A percentile compares a stretch with the other conserved stretches of the same genome.
Evolutionary conservation across 208 protist species (phyloP).

Genomic region (Naegleria fowleri): DNA sequence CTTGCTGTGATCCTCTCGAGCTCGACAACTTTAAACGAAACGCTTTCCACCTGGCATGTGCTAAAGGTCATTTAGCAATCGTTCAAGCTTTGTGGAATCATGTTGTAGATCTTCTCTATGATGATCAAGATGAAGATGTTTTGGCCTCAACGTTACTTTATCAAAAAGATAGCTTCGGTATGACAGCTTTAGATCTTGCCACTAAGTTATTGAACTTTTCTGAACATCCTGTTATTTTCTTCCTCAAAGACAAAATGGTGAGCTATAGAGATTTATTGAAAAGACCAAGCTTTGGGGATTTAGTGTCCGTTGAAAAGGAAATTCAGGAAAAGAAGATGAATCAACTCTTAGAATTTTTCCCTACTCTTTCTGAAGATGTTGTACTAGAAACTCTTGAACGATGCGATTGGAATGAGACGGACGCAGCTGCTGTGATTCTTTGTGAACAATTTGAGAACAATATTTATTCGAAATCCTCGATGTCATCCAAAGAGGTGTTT

Average conservation of each 20-base stretch:
- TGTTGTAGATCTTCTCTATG: not conserved
- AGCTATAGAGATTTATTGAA: not conserved
- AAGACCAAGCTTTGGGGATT: not conserved
- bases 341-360: not conserved
- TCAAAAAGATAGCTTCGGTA: not conserved
- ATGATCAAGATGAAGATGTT: not conserved
- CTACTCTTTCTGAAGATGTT: not conserved
- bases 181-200: not conserved
- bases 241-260: not conserved
- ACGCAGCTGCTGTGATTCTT: not conserved
- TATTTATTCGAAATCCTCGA: not conserved
- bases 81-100: not conserved
- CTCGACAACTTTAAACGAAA: not conserved
- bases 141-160: not conserved
- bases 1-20: not conserved
- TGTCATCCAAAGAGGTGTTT: not conserved
- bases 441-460: not conserved
- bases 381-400: not conserved
- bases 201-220: not conserved
- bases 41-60: not conserved
- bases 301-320: not conserved
- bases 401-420: not conserved
- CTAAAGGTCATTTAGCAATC: not conserved
- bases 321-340: not conserved
- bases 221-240: not conserved